phyloP scores from a whole-genome alignment of 2,329 filamentous ascomycete genomes.

The Balansia obtecta region DNA sequence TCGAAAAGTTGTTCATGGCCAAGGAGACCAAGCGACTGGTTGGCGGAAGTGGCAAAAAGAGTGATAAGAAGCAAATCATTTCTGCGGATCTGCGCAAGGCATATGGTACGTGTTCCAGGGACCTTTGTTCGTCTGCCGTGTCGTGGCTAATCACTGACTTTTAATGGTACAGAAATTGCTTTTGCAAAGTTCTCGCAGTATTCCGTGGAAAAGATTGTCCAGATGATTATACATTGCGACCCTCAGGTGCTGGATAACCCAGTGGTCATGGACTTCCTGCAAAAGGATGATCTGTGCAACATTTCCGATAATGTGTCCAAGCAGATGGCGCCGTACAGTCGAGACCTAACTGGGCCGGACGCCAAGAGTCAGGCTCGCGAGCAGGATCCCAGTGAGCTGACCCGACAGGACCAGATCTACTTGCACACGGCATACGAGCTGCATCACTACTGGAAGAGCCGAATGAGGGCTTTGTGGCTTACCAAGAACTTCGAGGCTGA shows the following conservation, averaged over 20 bases:
- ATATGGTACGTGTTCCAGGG: slow-evolving; percentile 45
- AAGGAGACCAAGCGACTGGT: slow-evolving; percentile 91
- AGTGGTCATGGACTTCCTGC: slow-evolving; percentile 93
- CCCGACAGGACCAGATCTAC: slow-evolving; percentile 90
- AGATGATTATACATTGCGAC: slow-evolving; percentile 94
- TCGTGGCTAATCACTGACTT: not conserved
- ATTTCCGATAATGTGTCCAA: slow-evolving; percentile 86
- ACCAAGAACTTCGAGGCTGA: slow-evolving; percentile 76
- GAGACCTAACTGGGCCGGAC: slow-evolving; percentile 88
- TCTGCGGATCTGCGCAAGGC: slow-evolving; percentile 79
- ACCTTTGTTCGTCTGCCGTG: not conserved
- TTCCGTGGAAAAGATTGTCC: slow-evolving; percentile 71
- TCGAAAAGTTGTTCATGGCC: slow-evolving; percentile 93
- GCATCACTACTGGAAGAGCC: slow-evolving; percentile 96
- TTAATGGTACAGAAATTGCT: slow-evolving; percentile 53
- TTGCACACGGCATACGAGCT: slow-evolving; percentile 86
- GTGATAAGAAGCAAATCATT: slow-evolving; percentile 97
- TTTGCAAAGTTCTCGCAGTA: slow-evolving; percentile 85
- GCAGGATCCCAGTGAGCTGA: slow-evolving; percentile 76
- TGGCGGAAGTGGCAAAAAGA: slow-evolving; percentile 58
- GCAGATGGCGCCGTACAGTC: slow-evolving; percentile 87
- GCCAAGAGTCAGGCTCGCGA: slow-evolving; percentile 68
- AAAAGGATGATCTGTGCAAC: slow-evolving; percentile 83
- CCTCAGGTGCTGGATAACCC: slow-evolving; percentile 74
- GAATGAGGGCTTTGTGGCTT: slow-evolving; percentile 80